These are phyloP conservation scores for Cardamine chenopodiifolia DNA, from an alignment of 345 rosid genomes.

Conservation along the genomic window DNA sequence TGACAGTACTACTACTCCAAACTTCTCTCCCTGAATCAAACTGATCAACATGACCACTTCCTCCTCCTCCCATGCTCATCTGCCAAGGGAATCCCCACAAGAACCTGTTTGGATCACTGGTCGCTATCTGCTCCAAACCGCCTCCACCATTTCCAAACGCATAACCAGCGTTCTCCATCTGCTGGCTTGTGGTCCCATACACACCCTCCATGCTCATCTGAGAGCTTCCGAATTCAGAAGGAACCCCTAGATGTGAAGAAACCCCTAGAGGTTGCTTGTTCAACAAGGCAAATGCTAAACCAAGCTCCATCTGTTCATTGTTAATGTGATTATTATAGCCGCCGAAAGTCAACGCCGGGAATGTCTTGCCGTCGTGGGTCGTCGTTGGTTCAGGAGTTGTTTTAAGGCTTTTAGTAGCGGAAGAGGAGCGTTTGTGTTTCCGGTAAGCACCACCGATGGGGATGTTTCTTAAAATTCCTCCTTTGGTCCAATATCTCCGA, in stretches of 20 bases:
- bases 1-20: conserved; percentile 46
- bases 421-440: conserved; percentile 62
- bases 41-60: conserved; percentile 26
- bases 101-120: conserved; percentile 45
- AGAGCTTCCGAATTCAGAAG: conserved; percentile 31
- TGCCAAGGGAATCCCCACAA: conserved; percentile 82
- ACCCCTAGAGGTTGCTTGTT: conserved; percentile 54
- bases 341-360: conserved; percentile 42
- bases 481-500: conserved; percentile 87
- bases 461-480: conserved; percentile 69
- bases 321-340: conserved; percentile 12
- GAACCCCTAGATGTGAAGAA: conserved; percentile 55
- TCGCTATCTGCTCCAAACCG: conserved; percentile 41
- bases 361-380: conserved; percentile 36
- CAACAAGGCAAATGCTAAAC: conserved; percentile 70
- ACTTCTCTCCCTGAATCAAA: conserved; percentile 53
- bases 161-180: conserved; percentile 28
- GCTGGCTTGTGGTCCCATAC: conserved; percentile 9
- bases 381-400: conserved; percentile 36
- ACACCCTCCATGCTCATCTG: conserved; percentile 16
- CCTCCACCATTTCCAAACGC: conserved; percentile 41
- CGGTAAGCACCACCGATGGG: conserved; percentile 76
- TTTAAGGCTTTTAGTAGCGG: conserved; percentile 46
- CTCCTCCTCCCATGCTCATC: conserved; percentile 41
- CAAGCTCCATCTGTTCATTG: conserved; percentile 64